phyloP scores from a whole-genome alignment of 176 grass and related monocot genomes.

The Rhynchospora tenuis region DNA sequence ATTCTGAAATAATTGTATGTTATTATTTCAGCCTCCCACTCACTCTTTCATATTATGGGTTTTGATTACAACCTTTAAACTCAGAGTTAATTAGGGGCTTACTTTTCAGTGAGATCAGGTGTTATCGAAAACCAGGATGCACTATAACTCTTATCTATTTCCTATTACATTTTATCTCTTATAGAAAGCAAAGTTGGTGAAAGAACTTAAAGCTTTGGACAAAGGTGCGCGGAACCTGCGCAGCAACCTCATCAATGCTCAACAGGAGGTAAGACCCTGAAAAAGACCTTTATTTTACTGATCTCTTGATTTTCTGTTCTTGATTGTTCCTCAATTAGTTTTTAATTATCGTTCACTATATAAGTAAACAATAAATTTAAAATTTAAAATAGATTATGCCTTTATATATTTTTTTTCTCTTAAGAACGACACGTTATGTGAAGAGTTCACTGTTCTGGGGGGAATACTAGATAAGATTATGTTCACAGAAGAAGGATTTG shows the following conservation, averaged over 20 bases:
- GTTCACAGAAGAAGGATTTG: conserved; percentile 27
- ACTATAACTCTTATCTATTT: not conserved
- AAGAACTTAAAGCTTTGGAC: conserved; percentile 44
- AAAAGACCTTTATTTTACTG: not conserved
- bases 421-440: conserved; percentile 40
- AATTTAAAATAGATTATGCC: too few relatives aligned
- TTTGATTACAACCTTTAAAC: too few relatives aligned
- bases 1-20: too few relatives aligned
- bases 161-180: not conserved
- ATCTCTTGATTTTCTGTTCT: not conserved
- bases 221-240: conserved; percentile 53
- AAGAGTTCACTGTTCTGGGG: conserved; percentile 58
- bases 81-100: too few relatives aligned
- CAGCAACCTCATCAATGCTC: conserved; percentile 56
- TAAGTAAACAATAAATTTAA: too few relatives aligned
- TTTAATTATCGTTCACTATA: too few relatives aligned
- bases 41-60: too few relatives aligned
- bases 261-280: conserved; percentile 52
- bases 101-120: too few relatives aligned
- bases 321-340: not conserved
- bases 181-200: conserved; percentile 30
- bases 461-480: conserved; percentile 54
- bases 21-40: too few relatives aligned
- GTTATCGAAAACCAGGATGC: not conserved
- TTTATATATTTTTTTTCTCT: not conserved